These are phyloP conservation scores for Grigorovia yakushimaensis DNA, from an alignment of 805 yeast species.

Conservation along the genomic window DNA sequence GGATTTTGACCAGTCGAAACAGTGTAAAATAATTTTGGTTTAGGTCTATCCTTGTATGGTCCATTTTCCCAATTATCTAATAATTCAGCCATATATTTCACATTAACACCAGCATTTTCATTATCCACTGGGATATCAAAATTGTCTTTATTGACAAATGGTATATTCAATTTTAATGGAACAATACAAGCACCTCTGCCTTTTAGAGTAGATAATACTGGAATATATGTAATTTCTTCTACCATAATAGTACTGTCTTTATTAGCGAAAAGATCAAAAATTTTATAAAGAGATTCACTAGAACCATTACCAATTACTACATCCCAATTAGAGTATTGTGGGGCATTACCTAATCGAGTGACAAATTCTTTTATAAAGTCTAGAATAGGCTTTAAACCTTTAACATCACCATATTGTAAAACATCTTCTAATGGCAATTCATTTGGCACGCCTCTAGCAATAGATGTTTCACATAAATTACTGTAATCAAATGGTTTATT, in stretches of 20 bases:
- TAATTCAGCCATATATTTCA: constrained; percentile 38
- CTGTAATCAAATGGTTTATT: constrained; percentile 14
- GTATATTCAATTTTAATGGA: constrained; percentile 43
- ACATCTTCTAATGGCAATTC: constrained; percentile 32
- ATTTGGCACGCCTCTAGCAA: constrained; percentile 5
- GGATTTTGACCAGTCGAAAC: constrained; percentile 69
- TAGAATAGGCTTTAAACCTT: constrained; percentile 37
- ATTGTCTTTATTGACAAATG: not conserved
- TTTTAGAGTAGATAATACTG: constrained; percentile 37
- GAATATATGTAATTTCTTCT: constrained; percentile 61
- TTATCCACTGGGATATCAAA: not conserved
- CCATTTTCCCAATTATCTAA: constrained; percentile 49
- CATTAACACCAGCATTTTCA: constrained; percentile 42
- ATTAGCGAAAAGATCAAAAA: constrained; percentile 43
- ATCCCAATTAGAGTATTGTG: constrained; percentile 37
- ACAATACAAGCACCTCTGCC: constrained; percentile 45
- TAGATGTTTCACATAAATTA: constrained; percentile 2
- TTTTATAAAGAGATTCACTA: constrained; percentile 46
- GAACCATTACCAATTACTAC: constrained; percentile 41
- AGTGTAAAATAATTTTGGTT: constrained; percentile 53
- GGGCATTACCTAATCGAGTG: constrained; percentile 32
- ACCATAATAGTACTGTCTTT: constrained; percentile 48
- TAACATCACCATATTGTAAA: constrained; percentile 46
- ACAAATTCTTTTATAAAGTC: constrained; percentile 34
- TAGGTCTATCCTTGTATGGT: constrained; percentile 39